phyloP scores from a whole-genome alignment of 2,329 filamentous ascomycete genomes.

The Monosporascus sp. region DNA sequence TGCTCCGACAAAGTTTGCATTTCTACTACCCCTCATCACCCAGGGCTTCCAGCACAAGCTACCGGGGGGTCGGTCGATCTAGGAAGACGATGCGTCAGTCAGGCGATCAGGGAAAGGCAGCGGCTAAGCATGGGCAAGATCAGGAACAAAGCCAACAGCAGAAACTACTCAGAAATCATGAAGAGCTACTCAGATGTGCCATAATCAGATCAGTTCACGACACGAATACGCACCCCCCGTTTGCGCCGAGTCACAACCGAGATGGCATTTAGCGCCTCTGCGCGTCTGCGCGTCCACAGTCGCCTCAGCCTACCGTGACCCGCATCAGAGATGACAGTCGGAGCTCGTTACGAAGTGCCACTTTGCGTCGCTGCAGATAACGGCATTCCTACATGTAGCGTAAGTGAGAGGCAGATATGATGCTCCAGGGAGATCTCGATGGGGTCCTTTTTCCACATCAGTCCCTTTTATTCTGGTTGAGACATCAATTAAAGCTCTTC shows the following conservation, averaged over 20 bases:
- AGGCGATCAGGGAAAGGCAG: background rate
- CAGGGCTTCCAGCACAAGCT: background rate
- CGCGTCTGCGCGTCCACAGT: background rate
- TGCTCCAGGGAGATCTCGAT: background rate
- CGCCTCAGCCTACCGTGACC: background rate
- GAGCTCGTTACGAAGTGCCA: background rate
- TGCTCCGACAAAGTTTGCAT: background rate
- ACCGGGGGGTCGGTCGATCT: too few relatives aligned
- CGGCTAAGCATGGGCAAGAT: background rate
- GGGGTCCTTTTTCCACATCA: background rate
- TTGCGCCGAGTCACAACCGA: background rate
- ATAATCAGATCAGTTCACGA: background rate
- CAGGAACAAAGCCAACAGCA: background rate
- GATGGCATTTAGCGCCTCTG: background rate
- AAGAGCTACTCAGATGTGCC: background rate
- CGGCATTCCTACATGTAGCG: background rate
- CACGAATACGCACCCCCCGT: background rate
- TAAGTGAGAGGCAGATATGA: background rate
- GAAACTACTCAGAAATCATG: background rate
- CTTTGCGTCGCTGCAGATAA: background rate
- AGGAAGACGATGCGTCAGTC: background rate
- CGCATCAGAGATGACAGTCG: background rate
- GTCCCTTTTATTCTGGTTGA: background rate
- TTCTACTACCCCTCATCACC: background rate
- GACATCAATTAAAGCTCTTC: background rate